Percentiles rank a stretch among this genome's conserved stretches.
phyloP scores from a whole-genome alignment of 768 basidiomycete species.

The Cantharellus anzutake region DNA sequence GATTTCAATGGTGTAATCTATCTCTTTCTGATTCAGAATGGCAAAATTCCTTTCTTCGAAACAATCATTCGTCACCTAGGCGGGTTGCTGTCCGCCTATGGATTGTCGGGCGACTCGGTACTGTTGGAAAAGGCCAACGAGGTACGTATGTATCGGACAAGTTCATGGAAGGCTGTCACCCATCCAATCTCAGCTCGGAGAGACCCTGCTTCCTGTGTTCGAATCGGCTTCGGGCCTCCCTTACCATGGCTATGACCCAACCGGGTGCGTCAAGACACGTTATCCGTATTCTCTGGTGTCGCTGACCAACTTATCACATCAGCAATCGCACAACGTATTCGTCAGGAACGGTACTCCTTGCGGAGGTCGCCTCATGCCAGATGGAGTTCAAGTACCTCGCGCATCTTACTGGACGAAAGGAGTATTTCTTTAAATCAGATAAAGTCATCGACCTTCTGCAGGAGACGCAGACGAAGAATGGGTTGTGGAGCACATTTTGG shows the following conservation, averaged over 20 bases:
- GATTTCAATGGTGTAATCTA: no score
- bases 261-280: constrained; percentile 22
- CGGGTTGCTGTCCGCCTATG: constrained; percentile 25
- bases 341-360: constrained; percentile 17
- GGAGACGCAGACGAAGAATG: constrained; percentile 22
- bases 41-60: constrained; percentile 15
- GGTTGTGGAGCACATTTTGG: constrained; percentile 23
- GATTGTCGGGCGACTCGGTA: constrained; percentile 19
- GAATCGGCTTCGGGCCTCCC: constrained; percentile 53
- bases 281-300: background rate
- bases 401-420: constrained; percentile 50
- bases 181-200: constrained; percentile 26
- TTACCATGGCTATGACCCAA: constrained; percentile 45
- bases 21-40: background rate
- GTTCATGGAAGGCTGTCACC: background rate
- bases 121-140: constrained; percentile 21
- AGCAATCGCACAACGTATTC: background rate
- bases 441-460: constrained; percentile 30
- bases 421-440: constrained; percentile 30
- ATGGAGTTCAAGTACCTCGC: constrained; percentile 75
- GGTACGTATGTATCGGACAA: constrained; percentile 8
- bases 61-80: constrained; percentile 32
- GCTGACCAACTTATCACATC: background rate
- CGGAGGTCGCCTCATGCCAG: constrained; percentile 69
- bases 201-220: constrained; percentile 54